These are phyloP conservation scores for Saccharata proteae DNA, from an alignment of 2,329 filamentous ascomycete genomes.

Conservation along the genomic window DNA sequence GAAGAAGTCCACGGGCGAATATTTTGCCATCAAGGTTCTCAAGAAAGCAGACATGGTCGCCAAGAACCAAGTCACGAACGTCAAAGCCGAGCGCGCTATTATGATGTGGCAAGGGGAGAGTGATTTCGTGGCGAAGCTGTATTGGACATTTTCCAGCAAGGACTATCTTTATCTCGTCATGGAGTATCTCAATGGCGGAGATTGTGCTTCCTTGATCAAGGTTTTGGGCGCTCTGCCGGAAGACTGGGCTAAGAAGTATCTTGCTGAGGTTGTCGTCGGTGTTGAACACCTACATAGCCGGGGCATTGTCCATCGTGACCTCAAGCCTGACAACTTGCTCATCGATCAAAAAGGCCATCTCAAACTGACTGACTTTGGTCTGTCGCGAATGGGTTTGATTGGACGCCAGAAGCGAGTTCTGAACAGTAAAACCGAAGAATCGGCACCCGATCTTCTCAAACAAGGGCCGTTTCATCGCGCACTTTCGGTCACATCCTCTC, in stretches of 20 bases:
- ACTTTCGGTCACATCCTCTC: conserved; percentile 75
- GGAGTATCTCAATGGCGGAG: conserved; percentile 96
- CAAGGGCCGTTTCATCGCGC: conserved; percentile 81
- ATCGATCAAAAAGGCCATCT: conserved; percentile 95
- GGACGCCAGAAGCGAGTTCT: conserved; percentile 91
- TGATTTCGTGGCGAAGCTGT: conserved; percentile 96
- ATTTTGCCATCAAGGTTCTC: conserved; percentile 95
- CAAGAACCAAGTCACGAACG: conserved; percentile 98
- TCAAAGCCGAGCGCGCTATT: conserved; percentile 95
- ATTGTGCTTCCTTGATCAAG: conserved; percentile 94
- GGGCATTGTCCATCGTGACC: conserved; percentile 89
- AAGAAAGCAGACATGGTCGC: conserved; percentile 99
- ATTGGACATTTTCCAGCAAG: conserved; percentile 99
- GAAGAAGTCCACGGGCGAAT: conserved; percentile 96
- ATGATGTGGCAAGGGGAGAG: conserved; percentile 99
- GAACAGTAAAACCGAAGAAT: conserved; percentile 63
- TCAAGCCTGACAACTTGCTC: conserved; percentile 93
- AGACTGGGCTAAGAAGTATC: conserved; percentile 96
- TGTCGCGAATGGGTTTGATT: conserved; percentile 93
- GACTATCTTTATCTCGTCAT: conserved; percentile 98
- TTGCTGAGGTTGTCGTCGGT: conserved; percentile 91
- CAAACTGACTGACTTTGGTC: conserved; percentile 92
- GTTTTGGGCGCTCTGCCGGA: conserved; percentile 83
- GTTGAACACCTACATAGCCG: conserved; percentile 91
- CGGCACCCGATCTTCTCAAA: conserved; percentile 85